Base-by-base conservation (phyloP, 108 stramenopile genomes). In the Aureococcus anophagefferens region DNA sequence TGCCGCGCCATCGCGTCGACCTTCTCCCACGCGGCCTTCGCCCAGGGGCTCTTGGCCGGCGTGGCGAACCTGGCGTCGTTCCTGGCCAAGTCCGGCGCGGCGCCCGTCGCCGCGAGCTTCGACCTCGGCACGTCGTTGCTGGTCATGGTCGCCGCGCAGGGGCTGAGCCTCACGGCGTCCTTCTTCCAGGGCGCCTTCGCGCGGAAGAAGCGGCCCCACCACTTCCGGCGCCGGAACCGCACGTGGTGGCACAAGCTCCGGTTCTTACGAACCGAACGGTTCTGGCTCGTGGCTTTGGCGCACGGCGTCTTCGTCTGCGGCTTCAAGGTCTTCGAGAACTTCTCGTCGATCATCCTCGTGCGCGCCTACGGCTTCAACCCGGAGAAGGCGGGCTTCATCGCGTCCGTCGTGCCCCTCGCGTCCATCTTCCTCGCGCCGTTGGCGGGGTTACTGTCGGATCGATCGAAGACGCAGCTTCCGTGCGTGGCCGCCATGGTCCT, bases 281-380 rank as follows among this genome's bases (percentile, higher is more conserved):
- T 59, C 51, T 59, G 51, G 51, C 21, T 25, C 51, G 51, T 59
- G 21, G 51, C 51, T 11, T 16, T 59, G 51, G 17, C 21, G 1
- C 51, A 59, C 25, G 51, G 7, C 7, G 25, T 25, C 51, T 16
- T 25, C 25, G 51, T 59, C 51, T 3, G 4, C 21, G 51, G 17
- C 51, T 59, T 59, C 51, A 59, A 59, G 25, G 51, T 59, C 51
- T 59, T 59, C 51, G 51, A 59, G 51, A 59, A 59, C 51, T 25
- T 25, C 25, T 59, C 51, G 51, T 59, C 51, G 21, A 11, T 28
- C 7, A 59, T 59, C 51, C 51, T 59, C 51, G 25, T 25, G 21
- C 1, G 7, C 21, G 25, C 25, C 51, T 59, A 59, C 25, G 51
- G 51, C 51, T 59, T 9, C 51, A 11, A 59, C 51, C 7, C 25